Evolutionary conservation across 371 early-diverging fungal species (phyloP).

Genomic region (Mucor irregularis): DNA sequence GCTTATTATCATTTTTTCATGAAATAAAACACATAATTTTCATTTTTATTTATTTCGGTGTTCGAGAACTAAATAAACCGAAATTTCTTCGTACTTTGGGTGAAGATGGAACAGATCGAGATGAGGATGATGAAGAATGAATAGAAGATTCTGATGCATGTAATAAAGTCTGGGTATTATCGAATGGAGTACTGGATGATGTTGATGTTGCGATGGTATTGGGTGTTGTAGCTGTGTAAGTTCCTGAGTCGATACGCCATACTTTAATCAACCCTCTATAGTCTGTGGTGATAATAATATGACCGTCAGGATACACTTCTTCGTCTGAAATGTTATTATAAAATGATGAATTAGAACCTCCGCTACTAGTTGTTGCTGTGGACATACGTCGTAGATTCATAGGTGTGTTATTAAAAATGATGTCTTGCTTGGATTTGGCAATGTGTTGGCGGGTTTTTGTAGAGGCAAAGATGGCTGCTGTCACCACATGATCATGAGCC

Average conservation of each 20-base stretch:
- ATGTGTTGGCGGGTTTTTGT: conserved; percentile 56
- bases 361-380: conserved; percentile 6
- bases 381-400: conserved; percentile 6
- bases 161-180: neutral
- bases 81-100: conserved; percentile 11
- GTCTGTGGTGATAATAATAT: conserved; percentile 65
- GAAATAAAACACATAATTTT: neutral
- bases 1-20: too few species aligned
- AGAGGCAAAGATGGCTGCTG: conserved; percentile 64
- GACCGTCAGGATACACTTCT: conserved; percentile 38
- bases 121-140: neutral
- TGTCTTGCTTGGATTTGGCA: conserved; percentile 47
- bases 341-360: neutral
- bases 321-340: conserved; percentile 14
- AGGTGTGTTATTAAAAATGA: conserved; percentile 31
- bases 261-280: conserved; percentile 60
- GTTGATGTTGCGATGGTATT: too few species aligned
- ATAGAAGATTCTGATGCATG: neutral
- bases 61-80: neutral
- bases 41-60: neutral
- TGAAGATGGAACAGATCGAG: neutral
- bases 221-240: too few species aligned
- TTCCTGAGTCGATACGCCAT: conserved; percentile 58
- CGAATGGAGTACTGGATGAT: neutral
- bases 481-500: conserved; percentile 56